These are phyloP conservation scores for Paramecium sexaurelia DNA, from an alignment of 73 alveolate genomes.

Conservation along the genomic window DNA sequence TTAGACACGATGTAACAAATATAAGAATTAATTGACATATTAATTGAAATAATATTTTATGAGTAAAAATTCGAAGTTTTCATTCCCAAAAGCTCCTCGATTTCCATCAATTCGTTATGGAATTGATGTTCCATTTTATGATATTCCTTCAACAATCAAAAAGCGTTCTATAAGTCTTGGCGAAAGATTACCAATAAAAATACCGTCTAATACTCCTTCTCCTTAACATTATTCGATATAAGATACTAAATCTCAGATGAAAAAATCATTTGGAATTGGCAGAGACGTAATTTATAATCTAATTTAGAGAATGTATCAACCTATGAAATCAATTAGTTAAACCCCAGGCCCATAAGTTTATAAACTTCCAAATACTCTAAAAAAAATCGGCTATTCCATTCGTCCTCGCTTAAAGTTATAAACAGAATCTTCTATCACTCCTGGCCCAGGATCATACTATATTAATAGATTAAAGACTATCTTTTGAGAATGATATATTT, in stretches of 20 bases:
- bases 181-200: neutral
- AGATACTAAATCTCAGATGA: neutral
- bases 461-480: neutral
- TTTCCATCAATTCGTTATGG: neutral
- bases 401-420: neutral
- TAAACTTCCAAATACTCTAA: neutral
- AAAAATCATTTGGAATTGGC: neutral
- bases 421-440: neutral
- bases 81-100: neutral
- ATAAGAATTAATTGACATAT: constrained; percentile 4
- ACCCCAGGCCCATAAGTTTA: constrained; percentile 33
- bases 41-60: neutral
- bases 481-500: neutral
- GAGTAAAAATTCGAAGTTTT: neutral
- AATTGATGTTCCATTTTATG: neutral
- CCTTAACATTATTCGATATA: neutral
- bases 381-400: neutral
- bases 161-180: neutral
- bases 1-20: constrained; percentile 88
- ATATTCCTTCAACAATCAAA: neutral
- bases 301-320: neutral
- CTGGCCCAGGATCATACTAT: constrained; percentile 34
- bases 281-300: neutral
- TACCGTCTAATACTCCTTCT: neutral
- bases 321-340: neutral